phyloP scores from a whole-genome alignment of 1,284 basidiomycete species.

The Microbotryum scabiosae region DNA sequence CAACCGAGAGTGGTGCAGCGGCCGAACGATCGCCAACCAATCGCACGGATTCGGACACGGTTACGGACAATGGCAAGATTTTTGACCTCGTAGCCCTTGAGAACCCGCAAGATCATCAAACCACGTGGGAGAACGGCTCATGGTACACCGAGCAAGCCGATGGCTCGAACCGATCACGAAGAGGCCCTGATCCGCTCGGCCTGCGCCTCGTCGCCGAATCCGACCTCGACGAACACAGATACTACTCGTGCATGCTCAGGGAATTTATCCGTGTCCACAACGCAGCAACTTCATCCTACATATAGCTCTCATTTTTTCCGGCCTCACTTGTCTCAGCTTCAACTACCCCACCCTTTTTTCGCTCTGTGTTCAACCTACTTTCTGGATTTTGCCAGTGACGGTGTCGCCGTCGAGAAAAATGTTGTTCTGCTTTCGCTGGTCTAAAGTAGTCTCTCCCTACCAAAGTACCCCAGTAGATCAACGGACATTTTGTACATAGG shows the following conservation, averaged over 20 bases:
- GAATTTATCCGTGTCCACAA: too few species aligned
- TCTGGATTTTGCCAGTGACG: too few species aligned
- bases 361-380: not conserved
- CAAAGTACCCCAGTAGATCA: not conserved
- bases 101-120: not conserved
- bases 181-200: conserved; percentile 7
- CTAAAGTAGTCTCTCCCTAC: conserved; percentile 37
- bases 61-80: not conserved
- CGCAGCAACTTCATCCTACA: too few species aligned
- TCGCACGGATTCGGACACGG: not conserved
- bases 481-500: not conserved
- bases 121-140: too few species aligned
- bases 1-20: too few species aligned
- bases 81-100: not conserved
- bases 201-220: conserved; percentile 14
- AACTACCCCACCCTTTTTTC: not conserved
- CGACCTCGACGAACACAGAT: conserved; percentile 14
- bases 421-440: conserved; percentile 55
- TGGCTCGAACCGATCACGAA: not conserved
- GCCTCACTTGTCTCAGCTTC: not conserved
- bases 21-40: not conserved
- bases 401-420: not conserved
- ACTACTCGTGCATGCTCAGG: conserved; percentile 8
- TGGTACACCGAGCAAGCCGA: too few species aligned
- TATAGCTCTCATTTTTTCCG: conserved; percentile 29